Evolutionary conservation across 148 eudicot genomes (phyloP), one percentile per base, ranked within the genome.

Genomic region (Rhododendron griersonianum): DNA sequence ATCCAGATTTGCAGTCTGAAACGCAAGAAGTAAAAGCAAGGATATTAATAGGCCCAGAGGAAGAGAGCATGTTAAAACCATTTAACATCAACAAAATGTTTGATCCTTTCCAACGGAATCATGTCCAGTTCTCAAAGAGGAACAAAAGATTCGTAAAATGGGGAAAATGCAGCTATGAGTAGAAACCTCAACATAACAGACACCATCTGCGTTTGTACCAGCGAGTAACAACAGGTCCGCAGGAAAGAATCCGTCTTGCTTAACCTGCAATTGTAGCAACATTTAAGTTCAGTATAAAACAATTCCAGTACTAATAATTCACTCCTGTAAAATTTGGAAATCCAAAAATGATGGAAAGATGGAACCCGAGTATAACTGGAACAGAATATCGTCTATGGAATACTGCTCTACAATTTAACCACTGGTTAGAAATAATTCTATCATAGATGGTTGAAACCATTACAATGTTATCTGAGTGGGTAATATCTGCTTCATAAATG

Each of bases 201-300:
- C 95, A 83, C 99, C 99, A 89, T 97, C 99, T 78, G 95, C 89
- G 85, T 97, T 97, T 82, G 99, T 91, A 89, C 98, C 93, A 87
- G 98, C 99, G 86, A 97, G 96, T 81, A 95, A 94, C 47, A 97
- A 92, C 83, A 97, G 83, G 90, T 97, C 99, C 25, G 99, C 99
- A 4, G 99, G 99, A 87, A 97, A 94, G 85, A 92, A 93, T 3
- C 94, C 96, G 69, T 95, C 99, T 92, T 95, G 98, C 91, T 91
- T 92, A 84, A 97, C 94, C 99, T 97, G 94, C 87, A 82, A 85
- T 63, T 9, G 77, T 25, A 81, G 84, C 15, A 82, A 71, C 80
- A 86, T 65, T 67, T 85, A 82, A 81, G 50, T 76, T 85, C 63
- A 53, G 45, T 71, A 16, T 44, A 82, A 74, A 77, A 83, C 23